Evolutionary conservation across 495 filamentous ascomycete species (phyloP).

Genomic region (Penicillium samsonianum): DNA sequence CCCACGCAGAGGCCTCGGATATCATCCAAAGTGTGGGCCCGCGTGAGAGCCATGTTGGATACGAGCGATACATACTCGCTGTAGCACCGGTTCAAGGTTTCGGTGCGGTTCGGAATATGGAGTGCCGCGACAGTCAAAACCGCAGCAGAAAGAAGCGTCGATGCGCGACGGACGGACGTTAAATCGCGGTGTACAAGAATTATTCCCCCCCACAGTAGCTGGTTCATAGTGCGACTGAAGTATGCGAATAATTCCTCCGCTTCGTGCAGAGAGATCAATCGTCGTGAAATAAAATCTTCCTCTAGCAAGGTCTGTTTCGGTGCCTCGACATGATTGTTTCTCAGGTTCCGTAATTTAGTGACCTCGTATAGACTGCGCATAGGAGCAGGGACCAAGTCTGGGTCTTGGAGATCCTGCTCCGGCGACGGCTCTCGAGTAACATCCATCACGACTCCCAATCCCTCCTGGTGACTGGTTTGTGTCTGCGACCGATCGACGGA

Average conservation of each 20-base stretch:
- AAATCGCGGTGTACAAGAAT: slow-evolving; percentile 53
- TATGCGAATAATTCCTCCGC: slow-evolving; percentile 54
- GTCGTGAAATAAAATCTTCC: slow-evolving; percentile 55
- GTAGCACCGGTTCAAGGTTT: slow-evolving; percentile 53
- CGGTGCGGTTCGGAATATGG: slow-evolving; percentile 52
- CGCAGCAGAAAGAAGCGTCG: slow-evolving; percentile 51
- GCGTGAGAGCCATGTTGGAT: slow-evolving; percentile 53
- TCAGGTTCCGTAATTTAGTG: slow-evolving; percentile 55
- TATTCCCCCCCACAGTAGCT: slow-evolving; percentile 59
- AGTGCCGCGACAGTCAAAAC: slow-evolving; percentile 56
- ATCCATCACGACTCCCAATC: slow-evolving; percentile 39
- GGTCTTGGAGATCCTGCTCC: slow-evolving; percentile 50
- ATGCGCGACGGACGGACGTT: slow-evolving; percentile 50
- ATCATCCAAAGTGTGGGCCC: slow-evolving; percentile 52
- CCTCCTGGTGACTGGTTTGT: slow-evolving; percentile 30
- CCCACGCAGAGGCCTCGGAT: slow-evolving; percentile 54
- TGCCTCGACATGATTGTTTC: slow-evolving; percentile 46
- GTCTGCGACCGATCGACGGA: slow-evolving; percentile 34
- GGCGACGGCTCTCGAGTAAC: slow-evolving; percentile 55
- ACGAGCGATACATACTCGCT: slow-evolving; percentile 53
- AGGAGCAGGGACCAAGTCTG: slow-evolving; percentile 53
- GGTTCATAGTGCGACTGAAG: slow-evolving; percentile 55
- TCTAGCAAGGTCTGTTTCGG: slow-evolving; percentile 50
- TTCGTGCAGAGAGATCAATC: slow-evolving; percentile 49
- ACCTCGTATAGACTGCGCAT: slow-evolving; percentile 64